Evolutionary conservation across 1,284 basidiomycete species (phyloP).

Genomic region (Pseudozyma flocculosa): DNA sequence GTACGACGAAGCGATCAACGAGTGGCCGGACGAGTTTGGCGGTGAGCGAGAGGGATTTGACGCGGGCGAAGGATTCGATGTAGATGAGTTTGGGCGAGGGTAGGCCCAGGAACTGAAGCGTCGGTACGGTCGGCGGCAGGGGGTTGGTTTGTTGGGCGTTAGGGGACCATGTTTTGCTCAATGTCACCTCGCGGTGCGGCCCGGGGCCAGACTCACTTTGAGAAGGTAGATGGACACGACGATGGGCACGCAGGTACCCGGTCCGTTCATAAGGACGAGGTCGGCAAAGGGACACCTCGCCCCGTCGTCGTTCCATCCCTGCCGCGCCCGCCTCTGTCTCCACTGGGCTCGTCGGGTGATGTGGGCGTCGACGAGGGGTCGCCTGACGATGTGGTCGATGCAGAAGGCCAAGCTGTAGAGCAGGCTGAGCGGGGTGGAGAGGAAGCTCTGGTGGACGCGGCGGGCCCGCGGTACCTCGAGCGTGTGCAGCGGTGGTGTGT

Average conservation of each 20-base stretch:
- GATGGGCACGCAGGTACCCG: conserved; percentile 86
- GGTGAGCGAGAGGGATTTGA: conserved; percentile 77
- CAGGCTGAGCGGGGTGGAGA: conserved; percentile 39
- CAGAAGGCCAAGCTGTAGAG: conserved; percentile 27
- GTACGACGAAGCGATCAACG: conserved; percentile 72
- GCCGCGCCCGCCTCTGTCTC: not conserved
- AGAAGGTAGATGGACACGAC: conserved; percentile 73
- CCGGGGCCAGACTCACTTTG: conserved; percentile 64
- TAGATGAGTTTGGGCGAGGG: conserved; percentile 77
- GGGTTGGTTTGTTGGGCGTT: not conserved
- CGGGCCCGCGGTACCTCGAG: conserved; percentile 75
- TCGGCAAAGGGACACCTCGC: conserved; percentile 65
- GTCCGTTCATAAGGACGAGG: conserved; percentile 85
- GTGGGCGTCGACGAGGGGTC: too few relatives aligned
- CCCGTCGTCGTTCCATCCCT: not conserved
- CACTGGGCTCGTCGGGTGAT: not conserved
- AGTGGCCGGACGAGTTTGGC: conserved; percentile 76
- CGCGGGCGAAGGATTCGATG: conserved; percentile 91
- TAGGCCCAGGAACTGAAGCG: conserved; percentile 71
- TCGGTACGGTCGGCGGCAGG: not conserved
- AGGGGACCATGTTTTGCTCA: not conserved
- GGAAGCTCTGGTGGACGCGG: conserved; percentile 53
- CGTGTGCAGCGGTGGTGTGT: conserved; percentile 3
- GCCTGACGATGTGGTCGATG: conserved; percentile 26
- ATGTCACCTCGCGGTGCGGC: not conserved